Conservation (phyloP, 2,329 filamentous ascomycete genomes). For the Talaromyces funiculosus region DNA sequence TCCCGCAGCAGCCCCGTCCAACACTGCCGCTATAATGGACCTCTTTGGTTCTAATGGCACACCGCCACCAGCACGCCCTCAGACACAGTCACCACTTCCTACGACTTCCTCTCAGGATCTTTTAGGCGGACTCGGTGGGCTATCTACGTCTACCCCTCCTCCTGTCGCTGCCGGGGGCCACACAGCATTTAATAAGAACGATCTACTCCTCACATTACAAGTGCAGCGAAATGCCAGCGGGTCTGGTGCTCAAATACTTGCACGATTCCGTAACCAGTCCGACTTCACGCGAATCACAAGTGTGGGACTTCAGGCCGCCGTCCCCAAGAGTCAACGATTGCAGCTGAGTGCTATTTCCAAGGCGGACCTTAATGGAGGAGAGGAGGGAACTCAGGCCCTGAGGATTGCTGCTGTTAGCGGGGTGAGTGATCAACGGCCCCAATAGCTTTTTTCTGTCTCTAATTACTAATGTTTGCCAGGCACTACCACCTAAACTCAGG, state of each 20-base stretch:
- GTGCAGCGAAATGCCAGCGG: slow-evolving; percentile 67
- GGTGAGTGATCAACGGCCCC: slow-evolving; percentile 53
- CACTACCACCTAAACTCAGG: slow-evolving; percentile 62
- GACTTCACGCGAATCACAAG: slow-evolving; percentile 60
- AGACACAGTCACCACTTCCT: slow-evolving; percentile 37
- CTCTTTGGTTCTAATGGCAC: slow-evolving; percentile 60
- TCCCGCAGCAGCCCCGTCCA: slow-evolving; percentile 46
- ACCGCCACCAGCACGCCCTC: slow-evolving; percentile 44
- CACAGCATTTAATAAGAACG: slow-evolving; percentile 80
- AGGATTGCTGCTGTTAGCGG: slow-evolving; percentile 77
- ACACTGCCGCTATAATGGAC: slow-evolving; percentile 79
- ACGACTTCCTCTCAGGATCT: slow-evolving; percentile 25
- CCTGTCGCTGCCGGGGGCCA: slow-evolving; percentile 52
- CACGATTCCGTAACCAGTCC: slow-evolving; percentile 75
- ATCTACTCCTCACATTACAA: slow-evolving; percentile 71
- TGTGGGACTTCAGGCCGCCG: slow-evolving; percentile 85
- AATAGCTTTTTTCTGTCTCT: not conserved
- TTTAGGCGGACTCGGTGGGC: slow-evolving; percentile 39
- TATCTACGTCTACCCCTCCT: slow-evolving; percentile 26
- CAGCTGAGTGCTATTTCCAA: slow-evolving; percentile 87
- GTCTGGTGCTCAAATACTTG: slow-evolving; percentile 67
- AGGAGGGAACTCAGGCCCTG: slow-evolving; percentile 87
- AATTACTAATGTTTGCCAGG: slow-evolving; percentile 47
- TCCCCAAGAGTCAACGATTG: slow-evolving; percentile 92
- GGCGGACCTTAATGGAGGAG: slow-evolving; percentile 66